Percentiles rank a stretch among this genome's conserved stretches.
Evolutionary conservation across 306 rosid species (phyloP).

Genomic region (Fagus crenata): DNA sequence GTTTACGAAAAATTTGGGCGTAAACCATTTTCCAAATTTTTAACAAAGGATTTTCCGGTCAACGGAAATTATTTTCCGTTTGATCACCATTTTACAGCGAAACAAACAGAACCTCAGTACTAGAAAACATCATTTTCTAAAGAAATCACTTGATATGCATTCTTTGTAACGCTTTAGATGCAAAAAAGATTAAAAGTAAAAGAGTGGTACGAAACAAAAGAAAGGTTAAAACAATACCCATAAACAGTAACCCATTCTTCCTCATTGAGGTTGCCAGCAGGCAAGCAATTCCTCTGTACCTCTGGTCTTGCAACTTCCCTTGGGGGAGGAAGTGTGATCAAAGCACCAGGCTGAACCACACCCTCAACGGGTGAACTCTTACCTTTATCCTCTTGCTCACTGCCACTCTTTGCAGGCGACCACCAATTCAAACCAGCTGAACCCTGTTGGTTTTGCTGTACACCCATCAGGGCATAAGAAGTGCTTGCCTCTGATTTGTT

Average conservation of each 20-base stretch:
- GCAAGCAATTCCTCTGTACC: conserved; percentile 67
- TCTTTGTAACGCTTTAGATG: background rate
- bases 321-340: conserved; percentile 84
- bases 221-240: conserved; percentile 59
- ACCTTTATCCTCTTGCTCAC: conserved; percentile 82
- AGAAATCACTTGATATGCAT: background rate
- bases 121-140: too few relatives aligned
- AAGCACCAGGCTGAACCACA: conserved; percentile 84
- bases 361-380: conserved; percentile 93
- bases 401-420: conserved; percentile 73
- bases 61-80: too few relatives aligned
- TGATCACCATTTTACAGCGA: too few relatives aligned
- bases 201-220: background rate
- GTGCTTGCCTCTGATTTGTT: conserved; percentile 75
- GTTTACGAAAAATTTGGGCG: too few relatives aligned
- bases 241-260: conserved; percentile 98
- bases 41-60: too few relatives aligned
- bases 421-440: conserved; percentile 69
- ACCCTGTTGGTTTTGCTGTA: conserved; percentile 65
- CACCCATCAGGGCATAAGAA: conserved; percentile 64
- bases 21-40: too few relatives aligned
- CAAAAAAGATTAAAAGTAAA: background rate
- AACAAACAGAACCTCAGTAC: too few relatives aligned
- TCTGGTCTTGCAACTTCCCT: conserved; percentile 92
- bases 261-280: conserved; percentile 69